Conservation (phyloP, 1,284 basidiomycete genomes). For the Phylloporus sp. region DNA sequence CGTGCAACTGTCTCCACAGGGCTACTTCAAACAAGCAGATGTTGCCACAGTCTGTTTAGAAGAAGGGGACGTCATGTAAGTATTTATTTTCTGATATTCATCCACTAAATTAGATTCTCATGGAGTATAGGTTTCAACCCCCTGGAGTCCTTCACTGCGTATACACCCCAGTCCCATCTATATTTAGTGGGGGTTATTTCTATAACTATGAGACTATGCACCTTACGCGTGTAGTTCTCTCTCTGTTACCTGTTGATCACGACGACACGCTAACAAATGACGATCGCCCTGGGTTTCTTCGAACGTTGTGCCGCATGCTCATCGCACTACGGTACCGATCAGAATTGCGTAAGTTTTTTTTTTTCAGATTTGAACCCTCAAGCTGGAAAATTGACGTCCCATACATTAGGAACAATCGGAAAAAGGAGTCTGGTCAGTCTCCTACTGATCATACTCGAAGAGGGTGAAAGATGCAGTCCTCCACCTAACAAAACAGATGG, state of each 20-base stretch:
- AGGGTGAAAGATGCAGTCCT: too few species aligned
- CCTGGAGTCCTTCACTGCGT: slow-evolving; percentile 1
- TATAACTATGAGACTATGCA: slow-evolving; percentile 22
- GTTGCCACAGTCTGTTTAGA: neutral
- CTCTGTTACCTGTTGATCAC: rapidly evolving
- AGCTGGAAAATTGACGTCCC: neutral
- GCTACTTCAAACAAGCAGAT: neutral
- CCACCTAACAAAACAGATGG: too few species aligned
- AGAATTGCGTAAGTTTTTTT: slow-evolving; percentile 5
- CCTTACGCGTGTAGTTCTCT: neutral
- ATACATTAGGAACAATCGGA: neutral
- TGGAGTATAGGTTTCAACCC: slow-evolving; percentile 19
- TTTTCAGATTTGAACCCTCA: too few species aligned
- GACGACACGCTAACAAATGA: slow-evolving; percentile 10
- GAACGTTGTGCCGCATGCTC: slow-evolving; percentile 12
- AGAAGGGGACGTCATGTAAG: neutral
- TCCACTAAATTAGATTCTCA: neutral
- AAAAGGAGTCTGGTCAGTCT: neutral
- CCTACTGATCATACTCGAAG: too few species aligned
- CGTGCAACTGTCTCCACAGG: too few species aligned
- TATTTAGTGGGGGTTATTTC: slow-evolving; percentile 23
- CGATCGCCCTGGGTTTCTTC: neutral
- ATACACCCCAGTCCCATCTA: slow-evolving; percentile 9
- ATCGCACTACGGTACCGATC: slow-evolving; percentile 15
- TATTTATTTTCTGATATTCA: neutral